phyloP scores from a whole-genome alignment of 2,329 filamentous ascomycete species.

The Didymella glomerata region DNA sequence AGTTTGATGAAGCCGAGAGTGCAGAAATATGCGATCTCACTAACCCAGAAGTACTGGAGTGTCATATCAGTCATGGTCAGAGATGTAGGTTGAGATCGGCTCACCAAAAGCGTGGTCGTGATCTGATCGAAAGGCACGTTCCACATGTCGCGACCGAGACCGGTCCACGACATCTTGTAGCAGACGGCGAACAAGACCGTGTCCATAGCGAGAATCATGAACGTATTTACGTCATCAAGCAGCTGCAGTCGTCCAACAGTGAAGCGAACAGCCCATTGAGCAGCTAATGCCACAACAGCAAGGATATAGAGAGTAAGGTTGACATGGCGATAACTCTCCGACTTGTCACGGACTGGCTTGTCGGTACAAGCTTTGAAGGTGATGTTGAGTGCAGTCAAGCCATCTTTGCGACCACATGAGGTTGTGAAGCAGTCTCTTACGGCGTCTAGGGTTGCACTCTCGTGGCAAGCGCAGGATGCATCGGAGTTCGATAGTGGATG shows the following conservation, averaged over 20 bases:
- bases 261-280: constrained; percentile 9
- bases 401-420: constrained; percentile 9
- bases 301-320: constrained; percentile 12
- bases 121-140: constrained; percentile 10
- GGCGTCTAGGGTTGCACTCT: background rate
- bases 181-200: constrained; percentile 16
- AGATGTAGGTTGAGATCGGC: background rate
- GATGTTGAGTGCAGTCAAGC: constrained; percentile 1
- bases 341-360: constrained; percentile 16
- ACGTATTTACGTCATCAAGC: constrained; percentile 12
- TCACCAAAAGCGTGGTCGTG: constrained; percentile 22
- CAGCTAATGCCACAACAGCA: background rate
- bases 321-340: constrained; percentile 5
- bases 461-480: constrained; percentile 8
- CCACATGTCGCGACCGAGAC: constrained; percentile 25
- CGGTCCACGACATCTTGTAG: constrained; percentile 24
- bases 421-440: constrained; percentile 4
- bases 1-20: constrained; percentile 36
- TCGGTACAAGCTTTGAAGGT: constrained; percentile 10
- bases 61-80: background rate
- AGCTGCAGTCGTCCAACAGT: constrained; percentile 10
- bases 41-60: constrained; percentile 37
- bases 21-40: constrained; percentile 43
- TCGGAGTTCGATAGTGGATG: background rate
- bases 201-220: constrained; percentile 10